A percentile compares a stretch with the other conserved stretches of the same genome.
Conservation (phyloP, 192 early-diverging fungal species). For the Podila clonocystis region DNA sequence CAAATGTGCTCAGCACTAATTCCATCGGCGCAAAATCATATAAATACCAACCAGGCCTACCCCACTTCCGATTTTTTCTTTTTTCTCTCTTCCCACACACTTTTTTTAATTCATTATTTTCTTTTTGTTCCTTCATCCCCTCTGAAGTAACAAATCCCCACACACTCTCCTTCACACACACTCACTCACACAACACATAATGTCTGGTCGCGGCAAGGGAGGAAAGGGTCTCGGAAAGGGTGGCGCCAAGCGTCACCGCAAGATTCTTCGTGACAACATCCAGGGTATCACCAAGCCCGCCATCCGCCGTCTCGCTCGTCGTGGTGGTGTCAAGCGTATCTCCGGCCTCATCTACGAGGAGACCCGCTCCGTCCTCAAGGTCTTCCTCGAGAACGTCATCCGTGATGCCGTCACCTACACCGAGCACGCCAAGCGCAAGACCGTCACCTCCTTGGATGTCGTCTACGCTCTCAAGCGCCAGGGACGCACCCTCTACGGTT, state of each 20-base stretch:
- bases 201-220: conserved; percentile 99
- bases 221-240: conserved; percentile 99
- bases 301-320: conserved; percentile 98
- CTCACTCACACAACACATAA: conserved; percentile 44
- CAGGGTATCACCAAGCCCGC: conserved; percentile 99
- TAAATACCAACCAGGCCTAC: too few species aligned
- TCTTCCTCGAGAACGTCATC: conserved; percentile 99
- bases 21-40: too few species aligned
- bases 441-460: conserved; percentile 97
- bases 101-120: conserved; percentile 5
- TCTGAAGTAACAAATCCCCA: conserved; percentile 7
- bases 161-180: conserved; percentile 1
- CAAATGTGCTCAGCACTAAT: too few species aligned
- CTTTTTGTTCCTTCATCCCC: not conserved
- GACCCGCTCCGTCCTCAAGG: conserved; percentile 97
- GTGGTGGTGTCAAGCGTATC: conserved; percentile 99
- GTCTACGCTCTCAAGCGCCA: conserved; percentile 99
- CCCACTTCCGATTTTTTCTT: too few species aligned
- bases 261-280: conserved; percentile 99
- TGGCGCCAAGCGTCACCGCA: conserved; percentile 99
- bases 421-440: conserved; percentile 99
- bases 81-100: not conserved
- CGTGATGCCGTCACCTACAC: conserved; percentile 99
- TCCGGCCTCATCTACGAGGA: conserved; percentile 99
- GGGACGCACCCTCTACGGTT: conserved; percentile 89